These are phyloP conservation scores for Mucor saturninus DNA, from an alignment of 371 early-diverging fungal species.

Conservation along the genomic window DNA sequence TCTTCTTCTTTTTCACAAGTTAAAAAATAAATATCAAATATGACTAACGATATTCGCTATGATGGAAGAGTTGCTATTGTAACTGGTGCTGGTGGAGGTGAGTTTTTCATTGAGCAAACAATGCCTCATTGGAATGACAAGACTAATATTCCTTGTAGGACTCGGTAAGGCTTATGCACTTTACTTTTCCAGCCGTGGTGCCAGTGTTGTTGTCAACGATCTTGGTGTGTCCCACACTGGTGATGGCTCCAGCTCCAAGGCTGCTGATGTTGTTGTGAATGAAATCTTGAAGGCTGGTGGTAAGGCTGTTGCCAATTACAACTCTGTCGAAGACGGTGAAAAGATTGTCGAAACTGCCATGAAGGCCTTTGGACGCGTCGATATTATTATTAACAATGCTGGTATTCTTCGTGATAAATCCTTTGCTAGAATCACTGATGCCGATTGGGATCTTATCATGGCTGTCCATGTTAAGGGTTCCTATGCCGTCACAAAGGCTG, in stretches of 20 bases:
- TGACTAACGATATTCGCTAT: slow-evolving; percentile 69
- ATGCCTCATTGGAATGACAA: not conserved
- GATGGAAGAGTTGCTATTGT: slow-evolving; percentile 93
- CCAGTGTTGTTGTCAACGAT: slow-evolving; percentile 90
- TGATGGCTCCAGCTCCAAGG: slow-evolving; percentile 73
- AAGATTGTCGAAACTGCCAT: slow-evolving; percentile 96
- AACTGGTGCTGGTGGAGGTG: slow-evolving; percentile 98
- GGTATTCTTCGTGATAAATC: slow-evolving; percentile 97
- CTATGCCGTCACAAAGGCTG: slow-evolving; percentile 95
- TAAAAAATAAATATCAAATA: slow-evolving; percentile 16
- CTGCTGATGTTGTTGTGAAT: slow-evolving; percentile 95
- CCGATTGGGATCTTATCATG: slow-evolving; percentile 95
- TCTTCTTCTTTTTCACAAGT: slow-evolving; percentile 4
- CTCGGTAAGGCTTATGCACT: slow-evolving; percentile 92
- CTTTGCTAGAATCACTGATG: slow-evolving; percentile 94
- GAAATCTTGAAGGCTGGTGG: slow-evolving; percentile 93
- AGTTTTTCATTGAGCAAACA: slow-evolving; percentile 8
- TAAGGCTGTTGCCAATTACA: slow-evolving; percentile 96
- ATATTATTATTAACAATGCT: slow-evolving; percentile 97
- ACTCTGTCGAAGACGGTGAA: slow-evolving; percentile 96
- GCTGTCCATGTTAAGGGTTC: slow-evolving; percentile 94
- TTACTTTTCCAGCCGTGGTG: slow-evolving; percentile 89
- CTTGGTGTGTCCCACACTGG: slow-evolving; percentile 87
- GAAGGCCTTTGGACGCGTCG: slow-evolving; percentile 93
- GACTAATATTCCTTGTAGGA: slow-evolving; percentile 43